Percentiles rank a stretch among this genome's conserved stretches.
These are phyloP conservation scores for Xenosphaeropsis pyriputrescens DNA, from an alignment of 2,329 filamentous ascomycete species.

Conservation along the genomic window DNA sequence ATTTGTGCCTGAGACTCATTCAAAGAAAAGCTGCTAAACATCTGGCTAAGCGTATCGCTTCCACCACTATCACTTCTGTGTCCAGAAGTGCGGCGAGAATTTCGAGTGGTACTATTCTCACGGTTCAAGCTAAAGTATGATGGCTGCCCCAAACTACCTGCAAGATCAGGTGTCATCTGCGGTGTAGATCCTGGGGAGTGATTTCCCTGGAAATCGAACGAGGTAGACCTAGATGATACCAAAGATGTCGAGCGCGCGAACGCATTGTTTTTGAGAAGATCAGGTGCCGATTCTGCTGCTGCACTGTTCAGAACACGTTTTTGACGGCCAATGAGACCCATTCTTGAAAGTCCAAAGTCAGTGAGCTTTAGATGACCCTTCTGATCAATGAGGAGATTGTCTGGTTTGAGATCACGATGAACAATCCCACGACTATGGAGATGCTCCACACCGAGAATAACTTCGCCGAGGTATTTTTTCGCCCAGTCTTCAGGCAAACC, in stretches of 20 bases:
- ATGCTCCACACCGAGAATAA: conserved; percentile 93
- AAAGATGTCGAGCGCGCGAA: conserved; percentile 78
- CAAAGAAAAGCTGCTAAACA: conserved; percentile 69
- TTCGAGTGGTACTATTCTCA: conserved; percentile 38
- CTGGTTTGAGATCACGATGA: conserved; percentile 90
- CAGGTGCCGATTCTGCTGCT: conserved; percentile 67
- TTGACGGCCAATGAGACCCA: conserved; percentile 92
- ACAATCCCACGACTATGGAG: conserved; percentile 90
- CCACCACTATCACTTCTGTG: conserved; percentile 86
- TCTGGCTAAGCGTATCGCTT: conserved; percentile 69
- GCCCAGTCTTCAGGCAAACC: conserved; percentile 94
- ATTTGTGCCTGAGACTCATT: conserved; percentile 36
- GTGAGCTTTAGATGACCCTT: conserved; percentile 94
- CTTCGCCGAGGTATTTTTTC: conserved; percentile 92
- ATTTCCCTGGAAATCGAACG: conserved; percentile 72
- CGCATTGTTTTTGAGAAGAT: conserved; percentile 81
- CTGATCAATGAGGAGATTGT: conserved; percentile 93
- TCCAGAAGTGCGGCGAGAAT: conserved; percentile 58
- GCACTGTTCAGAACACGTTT: conserved; percentile 77
- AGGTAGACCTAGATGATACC: conserved; percentile 82
- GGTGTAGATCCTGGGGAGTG: conserved; percentile 77
- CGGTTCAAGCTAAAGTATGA: conserved; percentile 80
- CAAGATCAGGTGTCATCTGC: conserved; percentile 66
- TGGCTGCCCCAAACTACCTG: conserved; percentile 57
- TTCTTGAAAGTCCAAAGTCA: conserved; percentile 91